Base-by-base conservation (phyloP, 176 grass and related monocot species). In the Triticum turgidum region DNA sequence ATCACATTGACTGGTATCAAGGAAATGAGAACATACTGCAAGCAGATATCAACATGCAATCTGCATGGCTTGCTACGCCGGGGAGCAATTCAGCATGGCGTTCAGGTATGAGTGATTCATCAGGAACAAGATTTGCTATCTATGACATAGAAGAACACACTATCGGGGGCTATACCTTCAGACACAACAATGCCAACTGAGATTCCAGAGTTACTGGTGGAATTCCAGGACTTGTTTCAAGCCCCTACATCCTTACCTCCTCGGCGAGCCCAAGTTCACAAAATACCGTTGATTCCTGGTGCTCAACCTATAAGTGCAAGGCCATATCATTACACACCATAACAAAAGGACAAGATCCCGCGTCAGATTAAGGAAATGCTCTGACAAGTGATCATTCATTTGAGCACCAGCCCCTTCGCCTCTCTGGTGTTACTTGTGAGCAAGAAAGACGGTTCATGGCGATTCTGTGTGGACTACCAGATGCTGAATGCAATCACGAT, bases 341-440 rank as follows among this genome's bases (percentile, higher is more conserved):
- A 63, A 0, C 61, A 25, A 10, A 63, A 63, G 4, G 5, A 63
- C 25, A 22, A 63, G 1, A 35, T 35, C 5, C 35, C 4, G 1
- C 35, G 35, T 35, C 35, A 35, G 35, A 25, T 63, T 11, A 25
- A 65, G 2, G 62, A 27, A 6, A 65, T 65, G 62, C 6, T 65
- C 3, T 1, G 0, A 0, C 11, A 2, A 5, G 62, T 11, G 0
- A 65, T 65, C 1, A 65, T 65, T 4, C 9, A 6, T 4, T 1
- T 5, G 0, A 65, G 10, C 10, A 0, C 9, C 1, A 13, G 62
- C 0, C 24, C 62, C 62, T 29, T 65, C 27, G 62, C 24, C 0
- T 65, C 62, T 0, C 62, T n/a, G 1, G 62, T 29, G 0, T 9
- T 65, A 3, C 4, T 65, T 4, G 62, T 65, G 0, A 3, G 4